A percentile compares a stretch with the other conserved stretches of the same genome.
Conservation (phyloP, 345 rosid genomes). For the Physaria fendleri region DNA sequence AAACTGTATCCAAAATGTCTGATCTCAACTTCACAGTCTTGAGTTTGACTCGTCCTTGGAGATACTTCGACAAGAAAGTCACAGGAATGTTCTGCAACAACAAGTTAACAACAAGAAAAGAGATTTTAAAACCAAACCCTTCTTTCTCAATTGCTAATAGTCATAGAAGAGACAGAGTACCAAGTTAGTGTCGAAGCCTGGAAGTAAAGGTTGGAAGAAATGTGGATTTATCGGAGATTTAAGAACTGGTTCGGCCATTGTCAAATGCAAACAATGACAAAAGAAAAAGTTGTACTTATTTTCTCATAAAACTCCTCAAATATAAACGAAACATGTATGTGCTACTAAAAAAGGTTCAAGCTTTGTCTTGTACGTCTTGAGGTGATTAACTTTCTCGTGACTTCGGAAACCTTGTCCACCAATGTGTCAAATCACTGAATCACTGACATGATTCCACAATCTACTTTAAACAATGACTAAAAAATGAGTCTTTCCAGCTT, state of each 20-base stretch:
- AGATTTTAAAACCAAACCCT: background rate
- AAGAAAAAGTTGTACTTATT: background rate
- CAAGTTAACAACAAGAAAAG: background rate
- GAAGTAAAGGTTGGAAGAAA: slow-evolving; percentile 27
- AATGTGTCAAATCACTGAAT: too few relatives aligned
- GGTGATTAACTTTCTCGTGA: too few relatives aligned
- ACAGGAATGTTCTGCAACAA: slow-evolving; percentile 22
- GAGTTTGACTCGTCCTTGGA: background rate
- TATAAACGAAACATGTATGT: too few relatives aligned
- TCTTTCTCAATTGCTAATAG: background rate
- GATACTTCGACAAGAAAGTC: background rate
- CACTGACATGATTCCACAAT: too few relatives aligned
- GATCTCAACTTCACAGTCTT: slow-evolving; percentile 4
- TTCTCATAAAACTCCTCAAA: too few relatives aligned
- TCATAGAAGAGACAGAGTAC: background rate
- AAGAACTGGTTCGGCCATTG: slow-evolving; percentile 16
- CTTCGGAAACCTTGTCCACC: too few relatives aligned
- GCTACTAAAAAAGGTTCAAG: too few relatives aligned
- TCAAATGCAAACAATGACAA: background rate
- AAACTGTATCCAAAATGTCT: background rate
- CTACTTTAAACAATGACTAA: background rate
- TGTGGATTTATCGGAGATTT: slow-evolving; percentile 6
- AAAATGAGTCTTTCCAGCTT: slow-evolving; percentile 11
- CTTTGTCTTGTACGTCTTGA: too few relatives aligned
- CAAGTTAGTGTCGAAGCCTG: background rate